phyloP scores from a whole-genome alignment of 768 basidiomycete genomes.

The Suillus alpinus region DNA sequence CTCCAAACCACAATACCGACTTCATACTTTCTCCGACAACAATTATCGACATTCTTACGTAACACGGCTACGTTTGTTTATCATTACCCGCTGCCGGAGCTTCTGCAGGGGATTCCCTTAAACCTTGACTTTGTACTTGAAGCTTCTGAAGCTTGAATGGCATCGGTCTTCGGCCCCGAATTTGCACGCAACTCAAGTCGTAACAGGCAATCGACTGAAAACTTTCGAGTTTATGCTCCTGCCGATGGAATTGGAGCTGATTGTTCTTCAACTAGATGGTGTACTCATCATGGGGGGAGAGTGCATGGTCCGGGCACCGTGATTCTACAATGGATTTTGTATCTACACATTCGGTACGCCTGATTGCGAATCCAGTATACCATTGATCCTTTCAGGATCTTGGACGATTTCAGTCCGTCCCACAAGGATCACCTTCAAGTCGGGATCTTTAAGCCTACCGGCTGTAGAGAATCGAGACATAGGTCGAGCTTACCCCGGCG shows the following conservation, averaged over 20 bases:
- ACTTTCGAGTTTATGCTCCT: neutral
- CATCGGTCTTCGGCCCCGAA: neutral
- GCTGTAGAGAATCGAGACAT: neutral
- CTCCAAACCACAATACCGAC: no score
- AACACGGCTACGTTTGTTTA: no score
- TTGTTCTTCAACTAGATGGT: neutral
- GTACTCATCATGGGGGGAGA: neutral
- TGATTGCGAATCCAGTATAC: neutral
- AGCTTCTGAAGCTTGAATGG: neutral
- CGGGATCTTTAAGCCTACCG: neutral
- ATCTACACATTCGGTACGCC: neutral
- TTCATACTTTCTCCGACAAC: no score
- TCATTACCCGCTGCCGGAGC: no score
- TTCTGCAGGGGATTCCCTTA: neutral
- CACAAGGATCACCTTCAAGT: neutral
- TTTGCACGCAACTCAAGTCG: neutral
- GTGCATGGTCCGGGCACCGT: neutral
- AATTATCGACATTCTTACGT: no score
- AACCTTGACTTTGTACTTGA: neutral
- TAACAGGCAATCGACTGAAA: neutral
- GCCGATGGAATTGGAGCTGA: neutral
- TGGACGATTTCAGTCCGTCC: neutral
- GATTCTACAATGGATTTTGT: neutral
- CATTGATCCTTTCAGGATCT: neutral
- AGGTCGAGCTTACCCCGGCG: neutral